Evolutionary conservation across 2,329 filamentous ascomycete species (phyloP).

Genomic region (Rhytidhysteron rufulum): DNA sequence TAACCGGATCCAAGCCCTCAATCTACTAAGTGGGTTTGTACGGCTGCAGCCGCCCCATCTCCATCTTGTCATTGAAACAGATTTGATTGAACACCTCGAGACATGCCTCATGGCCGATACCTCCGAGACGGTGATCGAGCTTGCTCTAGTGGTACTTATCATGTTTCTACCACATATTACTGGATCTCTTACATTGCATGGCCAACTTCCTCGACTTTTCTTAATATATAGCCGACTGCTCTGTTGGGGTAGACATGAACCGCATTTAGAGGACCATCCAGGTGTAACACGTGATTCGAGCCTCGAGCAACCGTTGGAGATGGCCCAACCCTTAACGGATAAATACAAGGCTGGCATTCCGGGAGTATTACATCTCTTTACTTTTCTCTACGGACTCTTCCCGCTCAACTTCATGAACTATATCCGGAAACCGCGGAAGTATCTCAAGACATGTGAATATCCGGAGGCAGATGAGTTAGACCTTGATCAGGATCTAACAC

Average conservation of each 20-base stretch:
- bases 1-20: constrained; percentile 61
- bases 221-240: constrained; percentile 75
- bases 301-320: constrained; percentile 57
- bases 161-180: constrained; percentile 84
- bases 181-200: constrained; percentile 58
- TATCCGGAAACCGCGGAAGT: constrained; percentile 75
- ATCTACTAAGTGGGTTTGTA: constrained; percentile 69
- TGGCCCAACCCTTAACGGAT: constrained; percentile 58
- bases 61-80: constrained; percentile 67
- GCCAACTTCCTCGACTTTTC: constrained; percentile 68
- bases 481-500: constrained; percentile 72
- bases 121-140: constrained; percentile 70
- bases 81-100: constrained; percentile 67
- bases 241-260: constrained; percentile 64
- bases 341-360: constrained; percentile 53
- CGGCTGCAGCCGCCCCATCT: constrained; percentile 75
- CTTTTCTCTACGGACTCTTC: constrained; percentile 77
- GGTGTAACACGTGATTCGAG: constrained; percentile 37
- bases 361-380: constrained; percentile 72
- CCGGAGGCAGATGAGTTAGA: constrained; percentile 70
- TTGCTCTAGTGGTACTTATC: constrained; percentile 69
- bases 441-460: constrained; percentile 69
- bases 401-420: constrained; percentile 85
- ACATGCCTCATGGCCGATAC: constrained; percentile 73
- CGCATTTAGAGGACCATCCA: constrained; percentile 24